Evolutionary conservation across 2,329 filamentous ascomycete species (phyloP), one percentile per base, ranked within the genome.

Genomic region (Claviceps sp.): DNA sequence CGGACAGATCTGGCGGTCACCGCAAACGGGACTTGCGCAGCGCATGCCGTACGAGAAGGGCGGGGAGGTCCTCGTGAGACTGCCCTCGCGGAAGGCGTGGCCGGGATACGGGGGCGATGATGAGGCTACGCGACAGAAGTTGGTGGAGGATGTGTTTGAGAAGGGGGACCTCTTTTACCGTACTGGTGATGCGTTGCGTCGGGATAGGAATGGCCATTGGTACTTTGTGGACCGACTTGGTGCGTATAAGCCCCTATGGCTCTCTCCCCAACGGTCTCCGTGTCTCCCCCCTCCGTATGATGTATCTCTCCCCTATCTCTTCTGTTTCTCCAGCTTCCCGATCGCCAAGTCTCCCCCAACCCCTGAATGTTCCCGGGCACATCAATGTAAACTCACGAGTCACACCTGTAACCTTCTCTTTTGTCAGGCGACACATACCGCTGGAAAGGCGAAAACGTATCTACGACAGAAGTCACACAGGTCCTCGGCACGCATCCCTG

Each of bases 371-470:
- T 26, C 26, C 26, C 7, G 26, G 26, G 26, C 26, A 2, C 6
- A 26, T 26, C 26, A 26, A 26, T 8, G 2, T 8, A 1, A 8
- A 26, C 26, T 22, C 19, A 22, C 19, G 19, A 19, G 19, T 7
- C 24, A 26, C 24, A 26, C 26, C 7, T 26, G 13, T 39, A n/a
- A 14, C 38, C 5, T n/a, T 44, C 19, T 24, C 14, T 24, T 2
- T 26, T 44, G 2, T 16, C 41, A 47, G 39, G 40, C 17, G 85
- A 89, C 63, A 88, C 85, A 0, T 89, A 83, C 66, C 75, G 85
- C 37, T 87, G 84, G 84, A 87, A 87, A 64, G 78, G 78, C 50
- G 81, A 84, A 65, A 84, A 85, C 57, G 80, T 84, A 42, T 80
- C 77, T 11, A 84, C 81, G 42, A 70, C 81, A 11, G 84, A 87